Conservation (phyloP, 805 yeast genomes). For the Geotrichum ghanense region DNA sequence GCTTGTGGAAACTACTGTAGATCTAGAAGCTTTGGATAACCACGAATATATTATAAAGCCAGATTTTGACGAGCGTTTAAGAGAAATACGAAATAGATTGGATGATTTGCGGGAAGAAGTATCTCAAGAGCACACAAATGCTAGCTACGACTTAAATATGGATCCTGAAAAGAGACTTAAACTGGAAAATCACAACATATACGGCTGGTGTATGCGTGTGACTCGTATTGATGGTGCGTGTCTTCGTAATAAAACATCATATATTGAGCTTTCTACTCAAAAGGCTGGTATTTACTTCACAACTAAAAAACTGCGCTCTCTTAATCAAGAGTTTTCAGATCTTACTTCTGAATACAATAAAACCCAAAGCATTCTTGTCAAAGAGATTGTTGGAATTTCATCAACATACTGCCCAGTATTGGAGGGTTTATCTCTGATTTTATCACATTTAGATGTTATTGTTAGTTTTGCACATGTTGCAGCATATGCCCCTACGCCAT, state of each 20-base stretch:
- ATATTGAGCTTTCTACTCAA: slow-evolving; percentile 75
- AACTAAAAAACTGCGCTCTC: slow-evolving; percentile 48
- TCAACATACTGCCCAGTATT: slow-evolving; percentile 73
- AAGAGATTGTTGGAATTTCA: slow-evolving; percentile 72
- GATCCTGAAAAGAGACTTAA: slow-evolving; percentile 85
- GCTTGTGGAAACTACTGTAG: slow-evolving; percentile 86
- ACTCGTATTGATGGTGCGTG: slow-evolving; percentile 81
- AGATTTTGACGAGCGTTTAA: slow-evolving; percentile 74
- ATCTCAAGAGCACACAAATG: slow-evolving; percentile 45
- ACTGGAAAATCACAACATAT: slow-evolving; percentile 73
- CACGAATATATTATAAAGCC: slow-evolving; percentile 81
- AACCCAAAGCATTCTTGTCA: slow-evolving; percentile 68
- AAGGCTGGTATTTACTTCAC: slow-evolving; percentile 95
- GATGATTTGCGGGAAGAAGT: slow-evolving; percentile 46
- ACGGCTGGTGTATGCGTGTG: slow-evolving; percentile 91
- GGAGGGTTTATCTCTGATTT: slow-evolving; percentile 47
- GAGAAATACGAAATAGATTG: slow-evolving; percentile 45
- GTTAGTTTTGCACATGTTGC: slow-evolving; percentile 77
- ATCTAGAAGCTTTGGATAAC: slow-evolving; percentile 66
- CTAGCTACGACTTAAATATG: slow-evolving; percentile 64
- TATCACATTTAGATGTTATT: slow-evolving; percentile 76
- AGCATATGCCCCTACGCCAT: slow-evolving; percentile 73
- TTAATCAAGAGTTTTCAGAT: slow-evolving; percentile 46
- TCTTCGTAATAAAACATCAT: slow-evolving; percentile 49
- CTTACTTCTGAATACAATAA: slow-evolving; percentile 56